A percentile compares a stretch with the other conserved stretches of the same genome.
phyloP scores from a whole-genome alignment of 371 early-diverging fungal genomes.

The Thermomucor indicae-seudaticae region DNA sequence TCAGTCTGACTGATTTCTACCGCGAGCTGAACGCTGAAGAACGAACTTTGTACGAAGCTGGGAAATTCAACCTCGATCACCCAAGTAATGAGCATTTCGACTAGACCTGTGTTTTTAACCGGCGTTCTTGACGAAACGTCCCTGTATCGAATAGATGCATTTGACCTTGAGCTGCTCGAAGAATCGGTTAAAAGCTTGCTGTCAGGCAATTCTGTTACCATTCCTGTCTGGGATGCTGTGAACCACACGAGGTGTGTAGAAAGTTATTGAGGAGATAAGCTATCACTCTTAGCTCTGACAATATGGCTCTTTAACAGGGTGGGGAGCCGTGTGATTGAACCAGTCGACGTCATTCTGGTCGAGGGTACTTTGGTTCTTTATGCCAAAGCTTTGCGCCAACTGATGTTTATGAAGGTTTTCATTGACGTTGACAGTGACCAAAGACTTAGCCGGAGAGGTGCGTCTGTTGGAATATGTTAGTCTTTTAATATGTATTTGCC shows the following conservation, averaged over 20 bases:
- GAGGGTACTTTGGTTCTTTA: conserved; percentile 63
- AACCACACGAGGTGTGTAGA: conserved; percentile 37
- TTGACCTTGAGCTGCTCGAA: conserved; percentile 57
- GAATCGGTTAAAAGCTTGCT: conserved; percentile 34
- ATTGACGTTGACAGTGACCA: conserved; percentile 69
- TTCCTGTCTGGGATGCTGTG: conserved; percentile 53
- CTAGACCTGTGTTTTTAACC: background rate
- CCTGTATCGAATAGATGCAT: conserved; percentile 47
- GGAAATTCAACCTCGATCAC: conserved; percentile 48
- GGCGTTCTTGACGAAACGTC: background rate
- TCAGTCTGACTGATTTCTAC: conserved; percentile 58
- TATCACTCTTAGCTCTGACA: background rate
- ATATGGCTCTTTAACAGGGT: conserved; percentile 9
- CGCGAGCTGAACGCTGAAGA: conserved; percentile 45
- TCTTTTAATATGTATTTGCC: background rate
- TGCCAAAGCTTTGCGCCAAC: conserved; percentile 43
- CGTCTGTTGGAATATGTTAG: background rate
- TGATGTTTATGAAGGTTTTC: conserved; percentile 59
- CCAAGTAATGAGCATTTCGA: conserved; percentile 28
- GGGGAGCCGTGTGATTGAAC: conserved; percentile 25
- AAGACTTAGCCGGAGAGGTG: conserved; percentile 50
- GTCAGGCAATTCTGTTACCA: conserved; percentile 32
- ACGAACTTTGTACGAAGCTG: conserved; percentile 30
- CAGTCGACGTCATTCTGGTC: conserved; percentile 56
- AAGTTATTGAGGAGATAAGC: background rate